Percentiles rank a stretch among this genome's conserved stretches.
Evolutionary conservation across 768 basidiomycete species (phyloP).

Genomic region (Harrya chromipes): DNA sequence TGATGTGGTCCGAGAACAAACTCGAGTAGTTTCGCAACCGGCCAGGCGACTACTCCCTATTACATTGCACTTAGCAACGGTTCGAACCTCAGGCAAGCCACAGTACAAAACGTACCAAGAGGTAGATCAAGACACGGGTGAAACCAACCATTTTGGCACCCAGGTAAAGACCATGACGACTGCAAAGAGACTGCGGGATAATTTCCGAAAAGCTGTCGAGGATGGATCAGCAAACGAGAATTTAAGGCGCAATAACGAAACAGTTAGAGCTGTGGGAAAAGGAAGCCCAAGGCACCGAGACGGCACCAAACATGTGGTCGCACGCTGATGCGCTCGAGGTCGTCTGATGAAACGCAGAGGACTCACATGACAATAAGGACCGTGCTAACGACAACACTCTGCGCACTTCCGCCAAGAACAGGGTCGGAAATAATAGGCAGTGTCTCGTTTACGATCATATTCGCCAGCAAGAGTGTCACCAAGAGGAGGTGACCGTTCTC

Average conservation of each 20-base stretch:
- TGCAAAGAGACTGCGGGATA: constrained; percentile 90
- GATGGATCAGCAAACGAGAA: background rate
- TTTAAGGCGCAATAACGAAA: background rate
- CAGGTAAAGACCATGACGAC: constrained; percentile 83
- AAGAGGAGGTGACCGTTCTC: constrained; percentile 80
- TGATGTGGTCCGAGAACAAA: constrained; percentile 78
- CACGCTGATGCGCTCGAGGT: background rate
- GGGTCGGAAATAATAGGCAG: constrained; percentile 81
- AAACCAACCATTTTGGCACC: constrained; percentile 83
- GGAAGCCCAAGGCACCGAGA: too few species aligned
- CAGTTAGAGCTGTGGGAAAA: too few species aligned
- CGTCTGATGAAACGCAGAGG: background rate
- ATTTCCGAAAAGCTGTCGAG: constrained; percentile 77
- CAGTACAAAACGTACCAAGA: constrained; percentile 43
- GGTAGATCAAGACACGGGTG: constrained; percentile 64
- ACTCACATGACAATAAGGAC: constrained; percentile 86
- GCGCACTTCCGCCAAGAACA: constrained; percentile 74
- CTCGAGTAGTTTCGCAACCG: constrained; percentile 80
- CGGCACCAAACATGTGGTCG: background rate
- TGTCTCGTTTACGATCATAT: constrained; percentile 91
- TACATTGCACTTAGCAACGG: background rate
- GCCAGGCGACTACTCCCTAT: constrained; percentile 78
- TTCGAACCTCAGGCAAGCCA: background rate
- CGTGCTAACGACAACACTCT: constrained; percentile 78
- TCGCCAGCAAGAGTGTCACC: constrained; percentile 78